Evolutionary conservation across 2,329 filamentous ascomycete genomes (phyloP).

Genomic region (Eurotiales sp.): DNA sequence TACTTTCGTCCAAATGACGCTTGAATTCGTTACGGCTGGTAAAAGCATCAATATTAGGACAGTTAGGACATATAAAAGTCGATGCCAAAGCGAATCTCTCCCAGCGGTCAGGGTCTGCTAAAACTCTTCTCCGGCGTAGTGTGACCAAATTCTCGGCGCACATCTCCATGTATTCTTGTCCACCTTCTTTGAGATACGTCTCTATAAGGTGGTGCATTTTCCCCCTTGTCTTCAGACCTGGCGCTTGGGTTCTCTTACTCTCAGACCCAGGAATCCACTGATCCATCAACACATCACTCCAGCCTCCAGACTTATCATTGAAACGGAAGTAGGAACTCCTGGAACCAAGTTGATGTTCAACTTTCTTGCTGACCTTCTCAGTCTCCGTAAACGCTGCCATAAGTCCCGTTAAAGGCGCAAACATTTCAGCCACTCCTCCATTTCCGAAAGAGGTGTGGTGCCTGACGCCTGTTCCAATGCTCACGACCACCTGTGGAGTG

Average conservation of each 20-base stretch:
- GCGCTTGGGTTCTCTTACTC: background rate
- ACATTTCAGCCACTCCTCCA: conserved; percentile 4
- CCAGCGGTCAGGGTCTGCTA: background rate
- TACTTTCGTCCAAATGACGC: background rate
- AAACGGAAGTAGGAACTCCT: background rate
- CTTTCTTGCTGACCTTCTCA: background rate
- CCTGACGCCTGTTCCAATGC: conserved; percentile 21
- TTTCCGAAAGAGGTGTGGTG: background rate
- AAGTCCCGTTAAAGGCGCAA: background rate
- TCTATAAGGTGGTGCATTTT: background rate
- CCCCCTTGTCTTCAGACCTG: background rate
- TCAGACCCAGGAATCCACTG: background rate
- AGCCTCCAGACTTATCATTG: background rate
- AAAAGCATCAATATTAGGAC: conserved; percentile 1
- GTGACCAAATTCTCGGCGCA: conserved; percentile 2
- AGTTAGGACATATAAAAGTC: background rate
- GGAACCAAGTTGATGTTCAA: background rate
- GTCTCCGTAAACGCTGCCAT: background rate
- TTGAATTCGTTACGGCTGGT: background rate
- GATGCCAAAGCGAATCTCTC: conserved; percentile 2
- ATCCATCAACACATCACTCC: background rate
- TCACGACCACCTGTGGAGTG: conserved; percentile 20
- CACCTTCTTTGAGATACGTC: background rate
- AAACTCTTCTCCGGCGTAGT: conserved; percentile 1
- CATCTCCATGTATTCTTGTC: conserved; percentile 1